Conservation (phyloP, 2,329 filamentous ascomycete genomes). For the Aspergillus pseudoglaucus region DNA sequence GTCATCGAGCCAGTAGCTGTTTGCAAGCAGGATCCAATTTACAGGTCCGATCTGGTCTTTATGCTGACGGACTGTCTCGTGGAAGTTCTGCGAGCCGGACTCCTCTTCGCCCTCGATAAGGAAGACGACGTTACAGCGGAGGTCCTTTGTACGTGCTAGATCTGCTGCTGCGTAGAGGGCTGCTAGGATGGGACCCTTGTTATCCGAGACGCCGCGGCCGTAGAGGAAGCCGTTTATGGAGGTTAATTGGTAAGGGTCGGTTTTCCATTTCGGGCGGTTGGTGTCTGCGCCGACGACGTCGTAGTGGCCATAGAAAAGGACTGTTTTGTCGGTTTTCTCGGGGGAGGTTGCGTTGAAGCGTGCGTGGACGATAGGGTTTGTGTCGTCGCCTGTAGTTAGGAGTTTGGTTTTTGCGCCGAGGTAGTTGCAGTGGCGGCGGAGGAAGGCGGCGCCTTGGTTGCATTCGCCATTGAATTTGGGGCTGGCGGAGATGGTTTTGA, state of each 20-base stretch:
- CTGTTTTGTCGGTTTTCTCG: slow-evolving; percentile 65
- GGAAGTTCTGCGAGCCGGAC: slow-evolving; percentile 84
- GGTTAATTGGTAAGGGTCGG: slow-evolving; percentile 81
- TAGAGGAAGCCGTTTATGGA: slow-evolving; percentile 91
- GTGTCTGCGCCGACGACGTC: slow-evolving; percentile 90
- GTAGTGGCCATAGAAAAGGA: slow-evolving; percentile 97
- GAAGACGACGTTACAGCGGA: slow-evolving; percentile 86
- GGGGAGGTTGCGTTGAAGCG: slow-evolving; percentile 72
- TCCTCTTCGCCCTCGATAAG: slow-evolving; percentile 97
- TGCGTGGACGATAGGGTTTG: slow-evolving; percentile 90
- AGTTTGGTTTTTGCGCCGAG: slow-evolving; percentile 86
- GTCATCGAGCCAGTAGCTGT: slow-evolving; percentile 98
- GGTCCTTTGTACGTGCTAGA: slow-evolving; percentile 70
- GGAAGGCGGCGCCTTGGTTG: slow-evolving; percentile 81
- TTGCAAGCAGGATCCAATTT: slow-evolving; percentile 90
- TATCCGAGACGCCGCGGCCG: slow-evolving; percentile 92
- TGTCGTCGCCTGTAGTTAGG: slow-evolving; percentile 69
- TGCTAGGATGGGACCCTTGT: slow-evolving; percentile 92
- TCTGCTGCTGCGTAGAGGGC: slow-evolving; percentile 91
- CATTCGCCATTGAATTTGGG: slow-evolving; percentile 86
- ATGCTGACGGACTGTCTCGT: slow-evolving; percentile 69
- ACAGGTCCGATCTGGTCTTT: slow-evolving; percentile 82
- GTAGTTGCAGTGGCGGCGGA: slow-evolving; percentile 84
- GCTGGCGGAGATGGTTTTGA: slow-evolving; percentile 83
- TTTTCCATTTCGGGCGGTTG: slow-evolving; percentile 73